Evolutionary conservation across 495 filamentous ascomycete species (phyloP).

Genomic region (Oleoguttula mirabilis): DNA sequence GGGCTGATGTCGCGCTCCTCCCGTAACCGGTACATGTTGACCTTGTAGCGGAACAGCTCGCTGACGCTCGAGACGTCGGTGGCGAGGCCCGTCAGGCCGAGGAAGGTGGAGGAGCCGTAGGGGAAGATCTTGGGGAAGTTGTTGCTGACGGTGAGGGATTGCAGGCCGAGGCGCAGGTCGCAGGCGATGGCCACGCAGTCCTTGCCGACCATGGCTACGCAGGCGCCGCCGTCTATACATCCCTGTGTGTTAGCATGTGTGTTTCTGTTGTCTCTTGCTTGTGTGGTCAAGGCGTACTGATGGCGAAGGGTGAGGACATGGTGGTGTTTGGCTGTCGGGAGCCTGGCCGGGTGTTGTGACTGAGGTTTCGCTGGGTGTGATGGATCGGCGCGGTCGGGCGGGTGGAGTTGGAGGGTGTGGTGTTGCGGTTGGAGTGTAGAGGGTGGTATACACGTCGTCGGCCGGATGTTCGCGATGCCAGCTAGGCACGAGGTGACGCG

Average conservation of each 20-base stretch:
- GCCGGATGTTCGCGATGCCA: too few relatives aligned
- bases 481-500: conserved; percentile 7
- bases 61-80: conserved; percentile 91
- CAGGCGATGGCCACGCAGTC: conserved; percentile 99
- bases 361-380: too few relatives aligned
- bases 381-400: too few relatives aligned
- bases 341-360: too few relatives aligned
- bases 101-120: conserved; percentile 81
- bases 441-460: too few relatives aligned
- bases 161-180: conserved; percentile 93
- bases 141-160: conserved; percentile 93
- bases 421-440: too few relatives aligned
- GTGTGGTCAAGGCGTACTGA: conserved; percentile 75
- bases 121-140: conserved; percentile 99
- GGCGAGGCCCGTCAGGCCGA: conserved; percentile 92
- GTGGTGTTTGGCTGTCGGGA: conserved; percentile 2
- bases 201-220: conserved; percentile 97
- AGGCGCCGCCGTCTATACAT: conserved; percentile 94
- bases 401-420: too few relatives aligned
- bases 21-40: conserved; percentile 98
- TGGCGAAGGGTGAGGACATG: conserved; percentile 54
- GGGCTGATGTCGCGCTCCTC: conserved; percentile 94
- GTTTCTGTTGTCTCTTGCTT: too few relatives aligned
- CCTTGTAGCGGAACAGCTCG: conserved; percentile 97
- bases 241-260: too few relatives aligned